Base-by-base conservation (phyloP, 805 yeast genomes). In the Candida manassasensis region DNA sequence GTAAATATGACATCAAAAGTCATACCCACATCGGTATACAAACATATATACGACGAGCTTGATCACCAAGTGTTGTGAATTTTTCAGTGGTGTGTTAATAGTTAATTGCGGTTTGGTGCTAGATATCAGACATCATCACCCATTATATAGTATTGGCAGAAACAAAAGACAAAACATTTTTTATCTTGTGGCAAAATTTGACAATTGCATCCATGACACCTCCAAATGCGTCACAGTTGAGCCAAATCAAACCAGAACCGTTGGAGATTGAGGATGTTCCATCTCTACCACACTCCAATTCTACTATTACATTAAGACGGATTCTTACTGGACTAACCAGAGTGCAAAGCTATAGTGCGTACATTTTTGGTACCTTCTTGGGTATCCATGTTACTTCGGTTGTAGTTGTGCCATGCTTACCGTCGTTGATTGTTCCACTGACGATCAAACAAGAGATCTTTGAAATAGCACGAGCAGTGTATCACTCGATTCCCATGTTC, bases 271-370 rank as follows among this genome's bases (percentile, higher is more conserved):
- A 34, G 4, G 37, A 32, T 12, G 26, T 19, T 21, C 18, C 12
- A 7, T 13, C 10, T 5, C 12, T 4, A 12, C n/a, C 17, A 13
- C 40, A 17, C 19, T 9, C 21, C 11, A 21, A 32, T n/a, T 12
- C 37, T 8, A 13, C 32, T 36, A 25, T 41, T 17, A 30, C 44
- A 32, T 32, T 39, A 43, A 19, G 36, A 48, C 15, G 35, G 38
- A 13, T 42, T 35, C 7, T 48, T 53, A 10, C 40, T 37, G 24
- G 30, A 9, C 34, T 39, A 22, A 34, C 18, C 10, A 52, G 52
- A 31, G 34, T 50, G 15, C 93, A 84, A 55, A 75, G 75, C 49
- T 79, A 75, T 53, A 73, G 84, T 10, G 77, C 84, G 0, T 67
- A 75, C 33, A 62, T 77, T 7, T 76, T 84, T 50, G 50, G 71